Base-by-base conservation (phyloP, 306 rosid genomes). In the Castanea sativa region DNA sequence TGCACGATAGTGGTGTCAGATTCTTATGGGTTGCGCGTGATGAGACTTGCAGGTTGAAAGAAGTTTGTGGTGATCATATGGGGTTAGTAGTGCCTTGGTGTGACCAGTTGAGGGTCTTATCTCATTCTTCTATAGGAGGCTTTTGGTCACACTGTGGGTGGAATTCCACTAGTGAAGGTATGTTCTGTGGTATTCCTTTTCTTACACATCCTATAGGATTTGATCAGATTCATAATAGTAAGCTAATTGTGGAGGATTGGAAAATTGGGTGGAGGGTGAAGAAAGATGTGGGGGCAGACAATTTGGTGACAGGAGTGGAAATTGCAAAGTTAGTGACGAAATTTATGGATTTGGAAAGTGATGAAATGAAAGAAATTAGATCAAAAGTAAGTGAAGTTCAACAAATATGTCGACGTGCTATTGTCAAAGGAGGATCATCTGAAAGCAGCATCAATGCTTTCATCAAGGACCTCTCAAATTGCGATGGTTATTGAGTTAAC, bases 101-200 rank as follows among this genome's bases (percentile, higher is more conserved):
- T 19, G 45, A 64, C 21, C 70, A 64, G 18, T 32, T 64, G 45
- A 64, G 15, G 12, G 70, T 64, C 5, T 18, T 64, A 2, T 64
- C 13, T 23, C 45, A 64, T 64, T 19, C 70, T 64, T 64, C 70
- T 6, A n/a, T 64, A 16, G 70, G 70, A 16, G 70, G 70, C 1
- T 64, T 64, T 30, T 64, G n/a, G 70, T 29, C 70, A 5, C 70
- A 64, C 10, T 67, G 72, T 19, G 72, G 72, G 72, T 67, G 72
- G 72, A 67, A 67, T 35, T 67, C 72, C 16, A 33, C 51, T 19
- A 23, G 8, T 33, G 72, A 67, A 33, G 27, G 51, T 33, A 5
- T 67, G 15, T 67, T 33, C 35, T 35, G 3, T 18, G 72, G 72
- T 35, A 23, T 67, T n/a, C 72, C 72, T 18, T 19, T 67, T 19